phyloP scores from a whole-genome alignment of 495 filamentous ascomycete species.

The Platismatia glauca region DNA sequence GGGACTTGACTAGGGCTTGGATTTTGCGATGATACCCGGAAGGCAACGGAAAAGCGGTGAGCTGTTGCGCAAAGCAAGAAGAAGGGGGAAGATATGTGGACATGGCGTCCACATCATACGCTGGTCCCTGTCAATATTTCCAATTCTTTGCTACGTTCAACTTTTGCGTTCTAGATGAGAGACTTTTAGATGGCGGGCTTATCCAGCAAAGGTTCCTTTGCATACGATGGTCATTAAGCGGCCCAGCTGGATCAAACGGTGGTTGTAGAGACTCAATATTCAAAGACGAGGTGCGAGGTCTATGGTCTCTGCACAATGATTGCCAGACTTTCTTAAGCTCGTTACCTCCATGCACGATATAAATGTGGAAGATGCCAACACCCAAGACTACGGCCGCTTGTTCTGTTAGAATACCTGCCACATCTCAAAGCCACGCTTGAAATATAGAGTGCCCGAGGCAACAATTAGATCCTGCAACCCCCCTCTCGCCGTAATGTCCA shows the following conservation, averaged over 20 bases:
- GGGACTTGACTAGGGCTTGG: not conserved
- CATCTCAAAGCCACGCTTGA: not conserved
- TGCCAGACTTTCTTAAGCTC: not conserved
- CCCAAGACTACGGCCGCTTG: not conserved
- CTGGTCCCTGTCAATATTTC: not conserved
- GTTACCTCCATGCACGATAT: not conserved
- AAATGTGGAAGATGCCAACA: not conserved
- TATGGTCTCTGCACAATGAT: too few species aligned
- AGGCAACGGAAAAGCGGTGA: not conserved
- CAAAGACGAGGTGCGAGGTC: not conserved
- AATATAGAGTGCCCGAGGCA: not conserved
- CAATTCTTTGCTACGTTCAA: not conserved
- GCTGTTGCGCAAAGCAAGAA: not conserved
- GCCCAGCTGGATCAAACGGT: too few species aligned
- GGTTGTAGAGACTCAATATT: too few species aligned
- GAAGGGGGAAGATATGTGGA: not conserved
- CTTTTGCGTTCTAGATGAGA: not conserved
- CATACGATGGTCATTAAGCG: not conserved
- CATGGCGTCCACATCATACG: not conserved
- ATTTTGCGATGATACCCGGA: constrained; percentile 13
- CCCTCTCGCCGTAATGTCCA: constrained; percentile 2
- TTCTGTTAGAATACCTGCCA: not conserved
- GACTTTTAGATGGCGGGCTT: not conserved
- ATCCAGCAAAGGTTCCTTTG: not conserved
- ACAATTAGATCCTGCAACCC: not conserved